Percentiles rank a stretch among this genome's conserved stretches.
phyloP scores from a whole-genome alignment of 2,329 filamentous ascomycete species.

The Penicillium occitanis region DNA sequence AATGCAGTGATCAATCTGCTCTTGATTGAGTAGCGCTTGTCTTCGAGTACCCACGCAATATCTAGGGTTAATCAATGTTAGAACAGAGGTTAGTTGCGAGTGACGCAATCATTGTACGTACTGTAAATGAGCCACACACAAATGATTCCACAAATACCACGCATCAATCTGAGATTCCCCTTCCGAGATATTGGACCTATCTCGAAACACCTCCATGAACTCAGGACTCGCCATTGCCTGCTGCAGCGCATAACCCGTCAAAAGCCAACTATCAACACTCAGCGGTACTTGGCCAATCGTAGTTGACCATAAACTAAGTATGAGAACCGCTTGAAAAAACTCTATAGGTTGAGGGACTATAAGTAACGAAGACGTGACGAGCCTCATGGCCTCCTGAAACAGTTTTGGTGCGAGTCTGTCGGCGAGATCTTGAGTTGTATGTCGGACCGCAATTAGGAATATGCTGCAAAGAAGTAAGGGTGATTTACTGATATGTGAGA shows the following conservation, averaged over 20 bases:
- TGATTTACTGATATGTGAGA: conserved; percentile 37
- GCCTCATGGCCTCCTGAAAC: conserved; percentile 35
- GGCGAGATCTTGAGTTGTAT: conserved; percentile 42
- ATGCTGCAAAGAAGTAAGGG: conserved; percentile 43
- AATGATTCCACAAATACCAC: conserved; percentile 47
- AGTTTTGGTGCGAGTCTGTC: conserved; percentile 39
- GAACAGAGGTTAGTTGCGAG: background rate
- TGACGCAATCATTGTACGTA: background rate
- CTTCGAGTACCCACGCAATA: conserved; percentile 48
- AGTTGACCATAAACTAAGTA: conserved; percentile 50
- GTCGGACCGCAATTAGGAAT: conserved; percentile 45
- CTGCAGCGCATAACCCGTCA: conserved; percentile 47
- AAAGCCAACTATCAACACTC: conserved; percentile 49
- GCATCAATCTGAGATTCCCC: conserved; percentile 31
- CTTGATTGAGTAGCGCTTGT: conserved; percentile 37
- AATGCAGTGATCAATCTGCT: conserved; percentile 42
- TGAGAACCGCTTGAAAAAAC: conserved; percentile 46
- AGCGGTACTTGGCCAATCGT: conserved; percentile 47
- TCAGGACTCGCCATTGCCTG: conserved; percentile 42
- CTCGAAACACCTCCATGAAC: conserved; percentile 29
- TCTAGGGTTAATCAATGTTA: background rate
- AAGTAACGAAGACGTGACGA: conserved; percentile 32
- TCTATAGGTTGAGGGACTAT: conserved; percentile 42
- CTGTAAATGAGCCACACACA: conserved; percentile 48
- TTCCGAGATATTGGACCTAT: background rate